These are phyloP conservation scores for Dendrostoma leiphaemia DNA, from an alignment of 2,329 filamentous ascomycete species.

Conservation along the genomic window DNA sequence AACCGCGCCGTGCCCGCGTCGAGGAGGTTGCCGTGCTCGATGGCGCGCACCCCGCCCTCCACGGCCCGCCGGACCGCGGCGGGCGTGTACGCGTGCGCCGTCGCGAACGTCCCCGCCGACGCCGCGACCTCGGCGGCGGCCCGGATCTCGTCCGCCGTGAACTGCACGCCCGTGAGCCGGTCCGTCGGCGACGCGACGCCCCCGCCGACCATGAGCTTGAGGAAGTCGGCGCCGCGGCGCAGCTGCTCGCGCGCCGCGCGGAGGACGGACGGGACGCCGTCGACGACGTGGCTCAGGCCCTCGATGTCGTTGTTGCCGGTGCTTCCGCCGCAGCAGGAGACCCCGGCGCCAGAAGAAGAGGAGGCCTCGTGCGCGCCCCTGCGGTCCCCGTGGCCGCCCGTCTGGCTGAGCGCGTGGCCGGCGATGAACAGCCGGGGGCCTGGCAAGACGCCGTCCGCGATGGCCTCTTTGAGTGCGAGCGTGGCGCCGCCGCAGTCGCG, in stretches of 20 bases:
- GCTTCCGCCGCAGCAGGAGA: conserved; percentile 47
- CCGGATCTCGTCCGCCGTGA: conserved; percentile 50
- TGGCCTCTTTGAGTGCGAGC: conserved; percentile 53
- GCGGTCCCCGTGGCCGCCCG: conserved; percentile 57
- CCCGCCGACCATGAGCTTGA: conserved; percentile 61
- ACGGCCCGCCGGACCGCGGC: conserved; percentile 46
- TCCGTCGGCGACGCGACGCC: conserved; percentile 58
- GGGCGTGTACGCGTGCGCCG: conserved; percentile 50
- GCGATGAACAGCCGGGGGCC: conserved; percentile 57
- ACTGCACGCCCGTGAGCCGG: conserved; percentile 50
- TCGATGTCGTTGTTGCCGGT: conserved; percentile 22
- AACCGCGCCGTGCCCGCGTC: conserved; percentile 35
- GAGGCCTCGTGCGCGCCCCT: conserved; percentile 37
- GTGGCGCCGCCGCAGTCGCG: conserved; percentile 58
- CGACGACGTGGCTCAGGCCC: conserved; percentile 42
- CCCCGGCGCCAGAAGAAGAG: conserved; percentile 22
- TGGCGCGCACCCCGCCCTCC: conserved; percentile 46
- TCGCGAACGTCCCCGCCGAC: conserved; percentile 45
- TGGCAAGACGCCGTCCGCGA: conserved; percentile 52
- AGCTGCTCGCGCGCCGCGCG: conserved; percentile 52
- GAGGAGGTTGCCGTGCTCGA: conserved; percentile 38
- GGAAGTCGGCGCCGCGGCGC: conserved; percentile 55
- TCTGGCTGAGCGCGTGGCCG: conserved; percentile 53
- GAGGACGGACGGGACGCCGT: conserved; percentile 55
- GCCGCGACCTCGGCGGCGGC: conserved; percentile 44